These are phyloP conservation scores for Alternaria sp. DNA, from an alignment of 2,329 filamentous ascomycete species.

Conservation along the genomic window DNA sequence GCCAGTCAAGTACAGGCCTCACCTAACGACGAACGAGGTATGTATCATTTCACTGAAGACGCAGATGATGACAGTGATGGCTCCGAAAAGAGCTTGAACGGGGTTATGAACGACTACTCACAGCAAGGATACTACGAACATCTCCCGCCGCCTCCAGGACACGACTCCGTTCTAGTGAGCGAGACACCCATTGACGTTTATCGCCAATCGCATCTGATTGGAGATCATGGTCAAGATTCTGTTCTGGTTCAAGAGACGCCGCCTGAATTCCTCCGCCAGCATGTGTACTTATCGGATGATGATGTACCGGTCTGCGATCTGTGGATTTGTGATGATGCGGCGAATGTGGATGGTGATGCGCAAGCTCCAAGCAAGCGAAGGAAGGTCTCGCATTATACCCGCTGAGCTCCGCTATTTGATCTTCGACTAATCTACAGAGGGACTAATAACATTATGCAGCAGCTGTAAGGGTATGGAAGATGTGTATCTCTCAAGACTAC, in stretches of 20 bases:
- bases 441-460: background rate
- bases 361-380: background rate
- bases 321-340: background rate
- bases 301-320: background rate
- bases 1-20: conserved; percentile 12
- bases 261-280: background rate
- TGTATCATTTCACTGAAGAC: background rate
- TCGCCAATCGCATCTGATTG: background rate
- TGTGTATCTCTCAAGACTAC: background rate
- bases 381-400: background rate
- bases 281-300: background rate
- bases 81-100: conserved; percentile 10
- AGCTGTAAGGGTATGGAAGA: background rate
- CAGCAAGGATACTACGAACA: conserved; percentile 1
- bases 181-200: conserved; percentile 6
- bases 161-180: background rate
- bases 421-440: conserved; percentile 3
- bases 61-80: background rate
- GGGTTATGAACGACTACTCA: background rate
- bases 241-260: conserved; percentile 20
- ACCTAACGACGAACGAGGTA: background rate
- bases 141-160: background rate
- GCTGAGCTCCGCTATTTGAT: background rate
- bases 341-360: background rate
- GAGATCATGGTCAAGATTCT: background rate